Percentiles rank a stretch among this genome's conserved stretches.
phyloP scores from a whole-genome alignment of 2,329 filamentous ascomycete genomes.

The Pyrenochaeta sp. region DNA sequence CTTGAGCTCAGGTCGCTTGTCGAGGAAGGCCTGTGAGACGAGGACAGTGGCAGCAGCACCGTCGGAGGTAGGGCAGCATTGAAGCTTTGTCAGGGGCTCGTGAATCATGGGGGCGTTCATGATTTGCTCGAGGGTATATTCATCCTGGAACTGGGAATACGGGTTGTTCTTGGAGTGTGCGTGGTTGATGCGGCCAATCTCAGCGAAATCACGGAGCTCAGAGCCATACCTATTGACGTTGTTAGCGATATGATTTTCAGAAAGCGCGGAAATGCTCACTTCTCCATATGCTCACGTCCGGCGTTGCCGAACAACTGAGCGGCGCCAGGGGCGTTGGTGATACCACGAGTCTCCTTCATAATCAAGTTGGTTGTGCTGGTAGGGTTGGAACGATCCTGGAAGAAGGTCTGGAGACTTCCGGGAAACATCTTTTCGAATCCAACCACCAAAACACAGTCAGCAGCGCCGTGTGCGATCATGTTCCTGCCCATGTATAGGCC shows the following conservation, averaged over 20 bases:
- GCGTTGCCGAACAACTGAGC: constrained; percentile 97
- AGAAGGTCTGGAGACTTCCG: constrained; percentile 83
- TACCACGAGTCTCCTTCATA: constrained; percentile 82
- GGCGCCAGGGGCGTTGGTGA: constrained; percentile 82
- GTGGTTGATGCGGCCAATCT: constrained; percentile 93
- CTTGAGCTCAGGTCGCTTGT: constrained; percentile 81
- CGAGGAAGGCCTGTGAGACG: constrained; percentile 87
- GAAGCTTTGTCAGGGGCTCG: constrained; percentile 92
- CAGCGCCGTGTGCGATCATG: constrained; percentile 78
- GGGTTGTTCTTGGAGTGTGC: constrained; percentile 90
- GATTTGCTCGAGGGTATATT: constrained; percentile 87
- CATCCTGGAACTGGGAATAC: constrained; percentile 96
- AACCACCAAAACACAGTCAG: constrained; percentile 88
- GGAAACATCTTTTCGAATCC: constrained; percentile 99
- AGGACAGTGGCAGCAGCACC: constrained; percentile 88
- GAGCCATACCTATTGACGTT: constrained; percentile 74
- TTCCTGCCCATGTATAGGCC: constrained; percentile 85
- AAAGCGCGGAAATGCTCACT: constrained; percentile 58
- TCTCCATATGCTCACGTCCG: constrained; percentile 92
- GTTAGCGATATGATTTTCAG: constrained; percentile 17
- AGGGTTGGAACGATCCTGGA: constrained; percentile 84
- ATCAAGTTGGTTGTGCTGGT: constrained; percentile 75
- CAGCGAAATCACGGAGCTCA: constrained; percentile 84
- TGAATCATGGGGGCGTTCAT: constrained; percentile 78
- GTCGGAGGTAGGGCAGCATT: constrained; percentile 96